Percentiles rank a stretch among this genome's conserved stretches.
phyloP scores from a whole-genome alignment of 2,329 filamentous ascomycete genomes.

The Periglandula ipomoeae region DNA sequence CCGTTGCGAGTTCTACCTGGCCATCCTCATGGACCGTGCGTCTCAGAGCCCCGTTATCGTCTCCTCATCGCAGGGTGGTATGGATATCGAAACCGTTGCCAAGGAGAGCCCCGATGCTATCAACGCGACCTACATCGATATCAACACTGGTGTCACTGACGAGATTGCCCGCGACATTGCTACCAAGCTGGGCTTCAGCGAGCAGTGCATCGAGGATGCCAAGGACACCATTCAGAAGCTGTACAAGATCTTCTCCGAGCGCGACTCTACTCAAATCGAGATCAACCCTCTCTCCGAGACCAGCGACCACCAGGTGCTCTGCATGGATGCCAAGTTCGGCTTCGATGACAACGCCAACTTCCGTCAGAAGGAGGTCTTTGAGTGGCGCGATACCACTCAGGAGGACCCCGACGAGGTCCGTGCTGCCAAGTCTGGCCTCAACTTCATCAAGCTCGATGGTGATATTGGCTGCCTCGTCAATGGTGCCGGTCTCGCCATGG shows the following conservation, averaged over 20 bases:
- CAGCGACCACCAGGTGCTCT: slow-evolving; percentile 93
- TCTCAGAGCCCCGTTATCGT: slow-evolving; percentile 92
- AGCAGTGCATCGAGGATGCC: slow-evolving; percentile 93
- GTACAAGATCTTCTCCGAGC: slow-evolving; percentile 97
- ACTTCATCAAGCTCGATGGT: slow-evolving; percentile 99
- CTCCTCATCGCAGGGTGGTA: slow-evolving; percentile 94
- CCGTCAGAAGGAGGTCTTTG: slow-evolving; percentile 93
- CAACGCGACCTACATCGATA: slow-evolving; percentile 86
- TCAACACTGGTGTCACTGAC: slow-evolving; percentile 90
- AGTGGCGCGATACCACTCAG: slow-evolving; percentile 87
- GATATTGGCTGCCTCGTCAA: slow-evolving; percentile 99
- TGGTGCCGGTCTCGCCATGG: slow-evolving; percentile 98
- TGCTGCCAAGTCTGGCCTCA: slow-evolving; percentile 86
- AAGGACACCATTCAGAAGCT: slow-evolving; percentile 97
- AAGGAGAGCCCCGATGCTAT: slow-evolving; percentile 97
- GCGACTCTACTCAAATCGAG: slow-evolving; percentile 97
- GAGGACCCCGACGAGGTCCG: slow-evolving; percentile 97
- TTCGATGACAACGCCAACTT: slow-evolving; percentile 99
- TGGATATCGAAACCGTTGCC: slow-evolving; percentile 98
- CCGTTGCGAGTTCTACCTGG: slow-evolving; percentile 97
- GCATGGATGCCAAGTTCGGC: slow-evolving; percentile 98
- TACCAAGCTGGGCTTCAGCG: slow-evolving; percentile 88
- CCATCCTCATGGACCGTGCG: slow-evolving; percentile 93
- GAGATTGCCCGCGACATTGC: slow-evolving; percentile 87
- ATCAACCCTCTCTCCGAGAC: slow-evolving; percentile 99